These are phyloP conservation scores for Aureobasidium pullulans DNA, from an alignment of 2,329 filamentous ascomycete species.

Conservation along the genomic window DNA sequence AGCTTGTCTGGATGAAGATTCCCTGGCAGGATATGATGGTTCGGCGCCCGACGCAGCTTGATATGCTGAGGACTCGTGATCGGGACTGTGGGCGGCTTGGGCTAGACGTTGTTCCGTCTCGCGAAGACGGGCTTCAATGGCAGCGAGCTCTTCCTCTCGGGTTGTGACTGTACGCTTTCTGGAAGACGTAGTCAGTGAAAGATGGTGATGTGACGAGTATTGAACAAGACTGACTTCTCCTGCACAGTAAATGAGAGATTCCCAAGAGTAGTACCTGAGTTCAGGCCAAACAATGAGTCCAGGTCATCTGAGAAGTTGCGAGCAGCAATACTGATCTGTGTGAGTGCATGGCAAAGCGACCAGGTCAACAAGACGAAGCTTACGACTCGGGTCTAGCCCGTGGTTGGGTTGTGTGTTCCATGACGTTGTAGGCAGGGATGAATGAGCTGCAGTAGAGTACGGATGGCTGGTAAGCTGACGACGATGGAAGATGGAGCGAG, in stretches of 20 bases:
- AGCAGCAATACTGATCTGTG: constrained; percentile 63
- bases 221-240: constrained; percentile 58
- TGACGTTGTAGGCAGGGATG: neutral
- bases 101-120: constrained; percentile 74
- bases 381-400: constrained; percentile 22
- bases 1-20: neutral
- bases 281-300: constrained; percentile 83
- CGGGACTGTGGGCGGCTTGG: constrained; percentile 23
- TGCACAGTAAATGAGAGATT: constrained; percentile 68
- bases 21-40: neutral
- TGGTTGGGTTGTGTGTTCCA: constrained; percentile 1
- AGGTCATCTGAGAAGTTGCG: constrained; percentile 79
- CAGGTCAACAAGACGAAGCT: neutral
- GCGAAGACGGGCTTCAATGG: constrained; percentile 73
- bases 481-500: neutral
- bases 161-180: constrained; percentile 74
- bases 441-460: neutral
- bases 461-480: neutral
- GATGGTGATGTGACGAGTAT: neutral
- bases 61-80: neutral
- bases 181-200: constrained; percentile 15
- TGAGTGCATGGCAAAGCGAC: neutral
- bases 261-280: constrained; percentile 62
- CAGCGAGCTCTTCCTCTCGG: constrained; percentile 73
- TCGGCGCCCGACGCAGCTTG: constrained; percentile 3